Evolutionary conservation across 2,329 filamentous ascomycete species (phyloP).

Genomic region (Paecilomyces formosus): DNA sequence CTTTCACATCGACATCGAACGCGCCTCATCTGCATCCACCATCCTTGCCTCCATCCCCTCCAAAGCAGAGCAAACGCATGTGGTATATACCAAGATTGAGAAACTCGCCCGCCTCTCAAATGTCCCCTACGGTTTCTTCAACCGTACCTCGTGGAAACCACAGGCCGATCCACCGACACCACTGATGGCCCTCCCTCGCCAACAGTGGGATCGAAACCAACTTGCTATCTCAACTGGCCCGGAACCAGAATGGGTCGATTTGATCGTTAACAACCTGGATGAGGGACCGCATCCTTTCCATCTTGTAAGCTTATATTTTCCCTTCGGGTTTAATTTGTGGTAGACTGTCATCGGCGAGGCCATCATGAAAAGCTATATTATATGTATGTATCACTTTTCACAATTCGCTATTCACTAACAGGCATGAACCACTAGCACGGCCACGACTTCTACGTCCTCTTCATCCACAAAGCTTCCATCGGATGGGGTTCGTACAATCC

Average conservation of each 20-base stretch:
- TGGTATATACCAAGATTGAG: constrained; percentile 41
- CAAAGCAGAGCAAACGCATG: constrained; percentile 31
- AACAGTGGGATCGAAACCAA: constrained; percentile 37
- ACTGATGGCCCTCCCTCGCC: constrained; percentile 25
- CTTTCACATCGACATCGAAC: constrained; percentile 18
- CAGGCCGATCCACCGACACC: constrained; percentile 27
- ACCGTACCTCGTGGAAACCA: constrained; percentile 39
- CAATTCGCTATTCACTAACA: not conserved
- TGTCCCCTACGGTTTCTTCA: constrained; percentile 41
- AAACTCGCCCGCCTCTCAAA: constrained; percentile 38
- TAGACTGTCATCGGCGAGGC: too few species aligned
- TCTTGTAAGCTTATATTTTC: constrained; percentile 23
- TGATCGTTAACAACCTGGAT: constrained; percentile 46
- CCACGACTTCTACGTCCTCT: constrained; percentile 27
- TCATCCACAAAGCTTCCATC: constrained; percentile 17
- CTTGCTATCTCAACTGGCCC: constrained; percentile 26
- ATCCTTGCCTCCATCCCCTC: constrained; percentile 19
- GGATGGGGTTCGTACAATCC: constrained; percentile 35
- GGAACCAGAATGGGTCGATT: constrained; percentile 35
- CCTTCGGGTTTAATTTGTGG: too few species aligned
- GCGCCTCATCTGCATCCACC: constrained; percentile 16
- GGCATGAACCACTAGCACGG: constrained; percentile 19
- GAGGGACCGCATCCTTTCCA: constrained; percentile 46
- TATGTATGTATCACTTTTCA: too few species aligned
- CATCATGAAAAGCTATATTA: too few species aligned